A percentile compares a stretch with the other conserved stretches of the same genome.
These are phyloP conservation scores for Wickerhamiella australiensis DNA, from an alignment of 805 yeast genomes.

Conservation along the genomic window DNA sequence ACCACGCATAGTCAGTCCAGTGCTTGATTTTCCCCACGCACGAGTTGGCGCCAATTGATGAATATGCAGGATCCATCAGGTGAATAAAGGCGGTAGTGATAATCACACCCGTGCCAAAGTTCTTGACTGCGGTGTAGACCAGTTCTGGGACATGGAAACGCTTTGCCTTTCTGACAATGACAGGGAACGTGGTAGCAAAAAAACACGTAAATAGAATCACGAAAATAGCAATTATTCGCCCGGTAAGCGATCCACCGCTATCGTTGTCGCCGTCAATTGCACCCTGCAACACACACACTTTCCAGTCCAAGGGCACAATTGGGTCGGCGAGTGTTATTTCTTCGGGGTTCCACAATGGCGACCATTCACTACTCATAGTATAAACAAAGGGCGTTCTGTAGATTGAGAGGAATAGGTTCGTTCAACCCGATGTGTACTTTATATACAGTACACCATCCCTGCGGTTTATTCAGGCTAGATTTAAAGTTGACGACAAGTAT, in stretches of 20 bases:
- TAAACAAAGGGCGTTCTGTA: too few species aligned
- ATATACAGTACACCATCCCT: too few species aligned
- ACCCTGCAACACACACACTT: slow-evolving; percentile 34
- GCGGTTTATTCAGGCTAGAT: too few species aligned
- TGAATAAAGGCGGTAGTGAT: slow-evolving; percentile 67
- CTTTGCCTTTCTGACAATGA: slow-evolving; percentile 22
- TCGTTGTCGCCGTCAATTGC: slow-evolving; percentile 33
- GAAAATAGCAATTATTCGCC: slow-evolving; percentile 38
- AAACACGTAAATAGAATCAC: slow-evolving; percentile 43
- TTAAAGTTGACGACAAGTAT: too few species aligned
- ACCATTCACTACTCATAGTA: slow-evolving; percentile 17
- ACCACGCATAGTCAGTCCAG: slow-evolving; percentile 45
- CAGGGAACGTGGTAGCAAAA: slow-evolving; percentile 37
- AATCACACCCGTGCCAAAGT: slow-evolving; percentile 68
- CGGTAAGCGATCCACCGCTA: slow-evolving; percentile 41
- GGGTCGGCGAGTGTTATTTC: slow-evolving; percentile 26
- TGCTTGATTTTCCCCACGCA: slow-evolving; percentile 35
- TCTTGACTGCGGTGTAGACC: slow-evolving; percentile 29
- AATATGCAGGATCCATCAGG: slow-evolving; percentile 35
- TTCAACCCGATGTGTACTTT: too few species aligned
- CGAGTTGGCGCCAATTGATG: slow-evolving; percentile 25
- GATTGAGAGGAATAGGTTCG: too few species aligned
- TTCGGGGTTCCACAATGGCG: slow-evolving; percentile 24
- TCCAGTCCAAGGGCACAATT: slow-evolving; percentile 31
- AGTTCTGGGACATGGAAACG: slow-evolving; percentile 24